phyloP scores from a whole-genome alignment of 371 early-diverging fungal species.

The Conidiobolus incongruus region DNA sequence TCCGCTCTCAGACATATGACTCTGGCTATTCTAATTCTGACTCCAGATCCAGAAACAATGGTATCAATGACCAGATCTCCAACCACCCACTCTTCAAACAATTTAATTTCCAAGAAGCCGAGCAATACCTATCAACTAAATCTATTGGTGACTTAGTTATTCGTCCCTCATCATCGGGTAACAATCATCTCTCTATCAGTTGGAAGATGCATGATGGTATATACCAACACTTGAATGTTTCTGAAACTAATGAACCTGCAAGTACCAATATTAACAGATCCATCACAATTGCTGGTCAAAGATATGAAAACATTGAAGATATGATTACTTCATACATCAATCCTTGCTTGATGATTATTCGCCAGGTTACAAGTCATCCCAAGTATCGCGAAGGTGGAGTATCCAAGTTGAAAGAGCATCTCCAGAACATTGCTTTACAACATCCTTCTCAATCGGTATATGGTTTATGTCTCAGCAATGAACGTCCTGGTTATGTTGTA shows the following conservation, averaged over 20 bases:
- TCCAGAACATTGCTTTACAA: constrained; percentile 6
- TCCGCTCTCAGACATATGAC: constrained; percentile 14
- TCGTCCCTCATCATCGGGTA: constrained; percentile 74
- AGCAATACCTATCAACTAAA: constrained; percentile 34
- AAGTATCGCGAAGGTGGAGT: constrained; percentile 26
- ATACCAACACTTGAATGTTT: constrained; percentile 63
- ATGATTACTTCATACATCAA: constrained; percentile 73
- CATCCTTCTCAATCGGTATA: constrained; percentile 28
- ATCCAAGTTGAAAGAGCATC: constrained; percentile 11
- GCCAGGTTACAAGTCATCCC: constrained; percentile 30
- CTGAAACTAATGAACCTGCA: background rate
- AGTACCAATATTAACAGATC: constrained; percentile 2
- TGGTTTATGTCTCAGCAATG: constrained; percentile 21
- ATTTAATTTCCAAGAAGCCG: constrained; percentile 46
- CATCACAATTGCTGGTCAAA: constrained; percentile 27
- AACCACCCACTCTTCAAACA: constrained; percentile 72
- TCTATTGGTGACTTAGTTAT: constrained; percentile 70
- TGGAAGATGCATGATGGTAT: constrained; percentile 75
- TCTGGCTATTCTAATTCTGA: constrained; percentile 12
- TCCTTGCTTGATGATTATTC: constrained; percentile 41
- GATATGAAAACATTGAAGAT: constrained; percentile 76
- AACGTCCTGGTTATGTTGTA: constrained; percentile 23
- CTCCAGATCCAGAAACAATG: background rate
- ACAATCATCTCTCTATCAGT: constrained; percentile 69
- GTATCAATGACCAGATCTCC: constrained; percentile 10